Conservation (phyloP, 2,329 filamentous ascomycete species). For the Colletotrichum shisoi region DNA sequence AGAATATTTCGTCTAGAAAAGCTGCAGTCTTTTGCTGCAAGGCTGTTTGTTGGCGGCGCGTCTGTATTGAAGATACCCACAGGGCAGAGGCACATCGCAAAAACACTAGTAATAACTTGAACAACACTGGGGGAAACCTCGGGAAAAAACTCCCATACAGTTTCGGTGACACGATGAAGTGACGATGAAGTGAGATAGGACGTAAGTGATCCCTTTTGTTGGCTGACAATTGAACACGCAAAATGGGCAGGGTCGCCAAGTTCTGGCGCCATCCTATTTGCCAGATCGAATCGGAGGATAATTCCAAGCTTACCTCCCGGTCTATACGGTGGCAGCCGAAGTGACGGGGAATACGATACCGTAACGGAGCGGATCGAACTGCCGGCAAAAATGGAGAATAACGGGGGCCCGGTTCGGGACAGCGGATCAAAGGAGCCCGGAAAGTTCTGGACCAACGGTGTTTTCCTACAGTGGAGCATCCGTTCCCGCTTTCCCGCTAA, state of each 20-base stretch:
- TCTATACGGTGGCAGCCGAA: background rate
- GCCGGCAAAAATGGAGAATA: conserved; percentile 1
- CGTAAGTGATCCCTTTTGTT: background rate
- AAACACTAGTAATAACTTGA: conserved; percentile 9
- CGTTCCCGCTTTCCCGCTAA: background rate
- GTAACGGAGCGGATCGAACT: background rate
- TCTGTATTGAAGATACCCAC: conserved; percentile 30
- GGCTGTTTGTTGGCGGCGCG: background rate
- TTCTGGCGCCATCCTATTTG: background rate
- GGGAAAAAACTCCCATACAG: no score
- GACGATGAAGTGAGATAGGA: background rate
- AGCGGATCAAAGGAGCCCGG: background rate
- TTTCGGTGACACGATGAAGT: background rate
- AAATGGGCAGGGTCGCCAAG: background rate
- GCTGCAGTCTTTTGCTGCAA: background rate
- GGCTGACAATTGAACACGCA: background rate
- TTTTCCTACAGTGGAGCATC: background rate
- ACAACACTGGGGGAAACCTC: background rate
- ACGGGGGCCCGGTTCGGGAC: background rate
- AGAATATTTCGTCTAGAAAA: background rate
- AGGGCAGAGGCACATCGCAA: conserved; percentile 24
- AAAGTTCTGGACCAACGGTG: conserved; percentile 22
- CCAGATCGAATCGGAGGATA: background rate
- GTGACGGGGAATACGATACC: background rate
- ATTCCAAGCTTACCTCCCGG: background rate